Evolutionary conservation across 495 filamentous ascomycete species (phyloP), one percentile per base, ranked within the genome.

Genomic region (Schizothecium vesticola): DNA sequence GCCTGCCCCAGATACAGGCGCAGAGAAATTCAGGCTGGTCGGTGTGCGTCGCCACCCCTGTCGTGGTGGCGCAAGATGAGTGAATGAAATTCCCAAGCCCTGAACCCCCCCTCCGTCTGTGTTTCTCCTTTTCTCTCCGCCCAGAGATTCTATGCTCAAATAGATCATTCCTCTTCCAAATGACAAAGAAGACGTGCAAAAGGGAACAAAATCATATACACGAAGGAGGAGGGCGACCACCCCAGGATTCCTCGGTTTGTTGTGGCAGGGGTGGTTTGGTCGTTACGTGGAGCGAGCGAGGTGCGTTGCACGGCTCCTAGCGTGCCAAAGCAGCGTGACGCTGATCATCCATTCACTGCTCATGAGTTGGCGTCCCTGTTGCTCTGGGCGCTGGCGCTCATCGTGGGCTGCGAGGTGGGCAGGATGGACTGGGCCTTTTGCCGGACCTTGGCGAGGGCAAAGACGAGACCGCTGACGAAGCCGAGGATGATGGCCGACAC

Each of bases 321-420:
- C 43, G 43, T 51, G 43, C 9, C 43, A 10, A 36, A 36, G 12
- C 10, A 36, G 31, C 31, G 43, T 51, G 19, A 60, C 66, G 55
- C 59, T 51, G 21, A 4, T 26, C 31, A 33, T 51, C 24, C 4
- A 28, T 71, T n/a, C 59, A 61, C 22, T 51, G 61, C 64, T 78
- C 59, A 84, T 67, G 82, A 82, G 75, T 84, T 85, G 19, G 83
- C 91, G 77, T 98, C 94, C 72, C 92, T 86, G 86, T 91, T 94
- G 81, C 94, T 97, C 79, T 92, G 90, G 69, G 89, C 91, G 82
- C 93, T 97, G 25, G 94, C 93, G 78, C 93, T 97, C 81, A 95
- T 91, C 2, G 88, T 87, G 19, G 86, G 83, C 72, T 86, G 82
- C 43, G 87, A 82, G 4, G 86, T 90, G 3, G 94, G 93, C 56